phyloP scores from a whole-genome alignment of 2,329 filamentous ascomycete genomes.

The Arthrobotrys pseudoclavata region DNA sequence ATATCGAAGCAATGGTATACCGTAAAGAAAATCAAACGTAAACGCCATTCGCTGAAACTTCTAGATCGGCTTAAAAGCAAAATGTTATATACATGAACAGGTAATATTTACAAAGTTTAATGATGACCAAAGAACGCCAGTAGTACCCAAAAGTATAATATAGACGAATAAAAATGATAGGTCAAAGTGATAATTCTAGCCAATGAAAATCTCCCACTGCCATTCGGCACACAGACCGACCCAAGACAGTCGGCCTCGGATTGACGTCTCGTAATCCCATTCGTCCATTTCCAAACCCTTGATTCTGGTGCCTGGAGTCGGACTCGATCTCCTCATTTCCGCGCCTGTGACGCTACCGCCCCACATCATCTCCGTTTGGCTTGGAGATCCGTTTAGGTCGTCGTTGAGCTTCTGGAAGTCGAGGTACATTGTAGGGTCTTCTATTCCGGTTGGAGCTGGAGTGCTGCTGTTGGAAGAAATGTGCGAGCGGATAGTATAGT shows the following conservation, averaged over 20 bases:
- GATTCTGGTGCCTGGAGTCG: slow-evolving; percentile 46
- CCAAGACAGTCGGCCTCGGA: slow-evolving; percentile 57
- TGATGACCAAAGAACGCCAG: slow-evolving; percentile 3
- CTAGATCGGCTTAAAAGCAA: background rate
- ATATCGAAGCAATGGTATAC: too few species aligned
- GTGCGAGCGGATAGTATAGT: slow-evolving; percentile 64
- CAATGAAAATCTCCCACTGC: slow-evolving; percentile 59
- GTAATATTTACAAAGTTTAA: slow-evolving; percentile 39
- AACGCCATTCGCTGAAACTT: slow-evolving; percentile 34
- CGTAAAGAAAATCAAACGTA: slow-evolving; percentile 17
- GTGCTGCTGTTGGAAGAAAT: slow-evolving; percentile 54
- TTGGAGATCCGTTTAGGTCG: slow-evolving; percentile 41
- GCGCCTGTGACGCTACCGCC: slow-evolving; percentile 34
- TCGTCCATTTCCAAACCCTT: slow-evolving; percentile 57
- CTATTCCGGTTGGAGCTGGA: slow-evolving; percentile 50
- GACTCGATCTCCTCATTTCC: slow-evolving; percentile 47
- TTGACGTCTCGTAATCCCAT: slow-evolving; percentile 59
- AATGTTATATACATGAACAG: slow-evolving; percentile 27
- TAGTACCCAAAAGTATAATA: background rate
- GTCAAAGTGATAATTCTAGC: slow-evolving; percentile 15
- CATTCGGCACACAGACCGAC: slow-evolving; percentile 55
- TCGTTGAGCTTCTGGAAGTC: slow-evolving; percentile 58
- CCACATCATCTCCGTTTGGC: slow-evolving; percentile 50
- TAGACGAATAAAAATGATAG: slow-evolving; percentile 13
- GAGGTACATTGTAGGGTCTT: slow-evolving; percentile 58